Conservation (phyloP, 2,329 filamentous ascomycete genomes). For the Chaetomium sp. region DNA sequence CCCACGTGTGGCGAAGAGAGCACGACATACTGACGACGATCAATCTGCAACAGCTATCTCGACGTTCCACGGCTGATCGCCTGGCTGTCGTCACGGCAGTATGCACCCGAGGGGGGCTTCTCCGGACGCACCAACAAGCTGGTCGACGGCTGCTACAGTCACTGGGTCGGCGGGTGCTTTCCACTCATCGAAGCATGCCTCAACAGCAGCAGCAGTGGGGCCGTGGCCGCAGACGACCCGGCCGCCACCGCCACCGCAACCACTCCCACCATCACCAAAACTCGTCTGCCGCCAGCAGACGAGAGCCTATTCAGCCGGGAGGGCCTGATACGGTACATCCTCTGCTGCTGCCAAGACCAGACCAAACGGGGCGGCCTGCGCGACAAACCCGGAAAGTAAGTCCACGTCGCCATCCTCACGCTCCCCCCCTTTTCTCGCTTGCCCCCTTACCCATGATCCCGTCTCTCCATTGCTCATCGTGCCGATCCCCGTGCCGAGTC, state of each 20-base stretch:
- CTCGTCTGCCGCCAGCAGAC: slow-evolving; percentile 39
- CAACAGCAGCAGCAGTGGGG: slow-evolving; percentile 25
- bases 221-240: slow-evolving; percentile 5
- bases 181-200: slow-evolving; percentile 82
- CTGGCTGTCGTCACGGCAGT: slow-evolving; percentile 89
- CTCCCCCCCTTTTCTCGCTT: neutral
- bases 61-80: slow-evolving; percentile 75
- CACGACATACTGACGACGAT: slow-evolving; percentile 28
- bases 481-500: slow-evolving; percentile 8
- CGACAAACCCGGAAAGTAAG: slow-evolving; percentile 90
- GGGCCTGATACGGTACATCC: slow-evolving; percentile 84
- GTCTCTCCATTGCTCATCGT: slow-evolving; percentile 13
- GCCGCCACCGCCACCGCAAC: slow-evolving; percentile 24
- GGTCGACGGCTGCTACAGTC: slow-evolving; percentile 96
- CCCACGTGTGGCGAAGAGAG: slow-evolving; percentile 43
- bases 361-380: slow-evolving; percentile 74
- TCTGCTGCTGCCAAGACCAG: slow-evolving; percentile 81
- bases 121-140: slow-evolving; percentile 95
- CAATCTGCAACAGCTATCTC: slow-evolving; percentile 61
- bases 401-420: slow-evolving; percentile 6
- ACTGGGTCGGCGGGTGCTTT: slow-evolving; percentile 97
- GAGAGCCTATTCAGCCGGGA: slow-evolving; percentile 74
- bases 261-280: slow-evolving; percentile 22
- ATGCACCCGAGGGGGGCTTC: slow-evolving; percentile 88
- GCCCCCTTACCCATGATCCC: neutral